phyloP scores from a whole-genome alignment of 306 rosid genomes.

The Notholithocarpus densiflorus region DNA sequence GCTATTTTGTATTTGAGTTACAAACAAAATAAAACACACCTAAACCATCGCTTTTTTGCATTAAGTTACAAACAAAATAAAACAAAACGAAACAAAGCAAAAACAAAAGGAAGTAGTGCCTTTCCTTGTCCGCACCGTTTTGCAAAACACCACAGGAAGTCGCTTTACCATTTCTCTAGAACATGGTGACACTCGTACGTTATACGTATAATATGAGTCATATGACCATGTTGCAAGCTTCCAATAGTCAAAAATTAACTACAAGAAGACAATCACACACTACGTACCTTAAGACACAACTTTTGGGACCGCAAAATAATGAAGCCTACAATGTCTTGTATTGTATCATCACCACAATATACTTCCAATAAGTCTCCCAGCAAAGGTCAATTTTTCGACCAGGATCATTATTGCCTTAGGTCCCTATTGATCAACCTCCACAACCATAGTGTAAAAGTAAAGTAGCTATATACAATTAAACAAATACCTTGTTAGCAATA shows the following conservation, averaged over 20 bases:
- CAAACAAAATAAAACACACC: too few relatives aligned
- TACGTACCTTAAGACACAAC: neutral
- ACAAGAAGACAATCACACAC: neutral
- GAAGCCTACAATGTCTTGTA: neutral
- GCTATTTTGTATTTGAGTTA: too few relatives aligned
- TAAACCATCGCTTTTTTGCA: too few relatives aligned
- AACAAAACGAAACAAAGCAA: too few relatives aligned
- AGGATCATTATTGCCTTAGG: constrained; percentile 13
- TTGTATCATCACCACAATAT: neutral
- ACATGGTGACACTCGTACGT: neutral
- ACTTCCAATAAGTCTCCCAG: neutral
- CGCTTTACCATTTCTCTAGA: neutral
- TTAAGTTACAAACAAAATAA: too few relatives aligned
- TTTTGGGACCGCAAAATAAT: neutral
- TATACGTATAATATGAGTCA: neutral
- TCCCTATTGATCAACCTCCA: constrained; percentile 26
- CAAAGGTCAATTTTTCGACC: constrained; percentile 10
- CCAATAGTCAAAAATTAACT: neutral
- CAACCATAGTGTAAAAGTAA: neutral
- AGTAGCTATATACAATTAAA: neutral
- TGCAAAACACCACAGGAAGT: neutral
- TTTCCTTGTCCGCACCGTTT: neutral
- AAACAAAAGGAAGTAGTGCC: too few relatives aligned
- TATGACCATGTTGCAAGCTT: neutral
- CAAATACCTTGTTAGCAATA: neutral